phyloP scores from a whole-genome alignment of 345 rosid genomes.

The Turnera subulata region DNA sequence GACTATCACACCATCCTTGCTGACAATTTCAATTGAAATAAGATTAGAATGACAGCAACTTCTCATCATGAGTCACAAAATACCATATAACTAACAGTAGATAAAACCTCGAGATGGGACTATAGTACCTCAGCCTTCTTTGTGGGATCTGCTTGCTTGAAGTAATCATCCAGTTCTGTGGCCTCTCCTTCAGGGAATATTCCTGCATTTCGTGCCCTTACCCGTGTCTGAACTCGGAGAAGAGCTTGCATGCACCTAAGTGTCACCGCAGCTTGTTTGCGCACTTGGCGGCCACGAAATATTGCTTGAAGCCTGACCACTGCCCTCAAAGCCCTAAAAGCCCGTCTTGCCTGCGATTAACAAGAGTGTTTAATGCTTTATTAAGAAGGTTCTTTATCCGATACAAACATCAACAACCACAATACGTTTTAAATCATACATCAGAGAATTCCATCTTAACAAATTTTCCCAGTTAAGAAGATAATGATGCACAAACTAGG shows the following conservation, averaged over 20 bases:
- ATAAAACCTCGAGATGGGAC: background rate
- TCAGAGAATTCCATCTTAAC: too few species aligned
- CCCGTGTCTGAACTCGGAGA: constrained; percentile 78
- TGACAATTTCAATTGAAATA: constrained; percentile 18
- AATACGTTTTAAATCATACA: too few species aligned
- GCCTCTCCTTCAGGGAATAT: constrained; percentile 39
- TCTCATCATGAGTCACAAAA: background rate
- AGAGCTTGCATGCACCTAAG: constrained; percentile 97
- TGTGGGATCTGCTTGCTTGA: constrained; percentile 33
- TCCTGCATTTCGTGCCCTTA: constrained; percentile 47
- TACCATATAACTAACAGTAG: background rate
- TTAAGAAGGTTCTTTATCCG: too few species aligned
- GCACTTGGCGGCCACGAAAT: constrained; percentile 73
- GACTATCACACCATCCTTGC: constrained; percentile 75
- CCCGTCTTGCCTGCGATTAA: constrained; percentile 60
- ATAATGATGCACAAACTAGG: too few species aligned
- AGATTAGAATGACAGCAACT: background rate
- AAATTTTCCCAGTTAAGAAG: too few species aligned
- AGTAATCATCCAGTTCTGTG: constrained; percentile 20
- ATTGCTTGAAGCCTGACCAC: constrained; percentile 90
- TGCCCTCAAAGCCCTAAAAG: constrained; percentile 78
- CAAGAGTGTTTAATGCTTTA: too few species aligned
- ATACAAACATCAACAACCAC: too few species aligned
- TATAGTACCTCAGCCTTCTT: constrained; percentile 69
- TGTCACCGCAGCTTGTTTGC: constrained; percentile 91